These are phyloP conservation scores for Heterobasidion irregulare DNA, from an alignment of 1,284 basidiomycete genomes.

Conservation along the genomic window DNA sequence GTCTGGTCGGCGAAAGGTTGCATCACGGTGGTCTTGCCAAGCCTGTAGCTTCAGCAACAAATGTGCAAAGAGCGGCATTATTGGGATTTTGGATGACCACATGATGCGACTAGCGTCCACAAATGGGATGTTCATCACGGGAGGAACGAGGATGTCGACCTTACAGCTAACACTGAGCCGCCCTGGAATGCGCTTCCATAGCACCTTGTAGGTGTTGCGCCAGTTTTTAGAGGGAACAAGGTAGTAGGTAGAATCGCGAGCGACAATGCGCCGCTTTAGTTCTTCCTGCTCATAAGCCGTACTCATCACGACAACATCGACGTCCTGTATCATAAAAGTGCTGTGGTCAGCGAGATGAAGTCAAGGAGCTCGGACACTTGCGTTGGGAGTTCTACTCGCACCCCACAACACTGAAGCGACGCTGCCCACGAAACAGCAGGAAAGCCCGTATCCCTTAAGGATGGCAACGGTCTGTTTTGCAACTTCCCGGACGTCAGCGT, in stretches of 20 bases:
- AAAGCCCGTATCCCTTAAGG: constrained; percentile 7
- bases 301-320: constrained; percentile 40
- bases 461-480: constrained; percentile 4
- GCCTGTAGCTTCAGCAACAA: constrained; percentile 42
- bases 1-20: constrained; percentile 10
- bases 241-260: constrained; percentile 27
- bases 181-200: constrained; percentile 30
- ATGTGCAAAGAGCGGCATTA: constrained; percentile 35
- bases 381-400: constrained; percentile 13
- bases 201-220: constrained; percentile 32
- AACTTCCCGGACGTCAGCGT: not conserved
- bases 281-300: constrained; percentile 23
- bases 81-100: constrained; percentile 21
- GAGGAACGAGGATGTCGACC: constrained; percentile 43
- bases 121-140: constrained; percentile 32
- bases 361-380: constrained; percentile 2
- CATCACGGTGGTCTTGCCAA: constrained; percentile 33
- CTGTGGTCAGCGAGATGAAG: too few species aligned
- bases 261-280: constrained; percentile 32
- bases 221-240: constrained; percentile 30
- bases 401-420: constrained; percentile 15
- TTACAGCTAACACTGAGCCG: constrained; percentile 27
- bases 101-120: constrained; percentile 24
- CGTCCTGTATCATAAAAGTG: constrained; percentile 26
- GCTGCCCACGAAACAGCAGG: constrained; percentile 17